Percentiles rank a stretch among this genome's conserved stretches.
Conservation (phyloP, 352 stramenopile species). For the Globisporangium lucens region DNA sequence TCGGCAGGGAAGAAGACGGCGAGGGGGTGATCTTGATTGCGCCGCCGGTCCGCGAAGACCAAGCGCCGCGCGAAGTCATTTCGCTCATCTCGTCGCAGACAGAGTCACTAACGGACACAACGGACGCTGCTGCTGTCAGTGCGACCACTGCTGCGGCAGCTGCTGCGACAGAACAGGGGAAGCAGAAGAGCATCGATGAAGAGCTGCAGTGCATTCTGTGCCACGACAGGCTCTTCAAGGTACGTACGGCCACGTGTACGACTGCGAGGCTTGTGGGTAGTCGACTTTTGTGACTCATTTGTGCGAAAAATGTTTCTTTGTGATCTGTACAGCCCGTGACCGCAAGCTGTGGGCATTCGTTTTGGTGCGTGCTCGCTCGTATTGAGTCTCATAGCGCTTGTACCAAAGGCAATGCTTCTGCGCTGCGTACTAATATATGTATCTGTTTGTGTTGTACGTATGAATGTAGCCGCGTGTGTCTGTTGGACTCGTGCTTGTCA, state of each 20-base stretch:
- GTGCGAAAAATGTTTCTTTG: background rate
- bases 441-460: background rate
- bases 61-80: background rate
- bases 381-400: background rate
- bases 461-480: conserved; percentile 36
- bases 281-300: no score
- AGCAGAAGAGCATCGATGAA: conserved; percentile 9
- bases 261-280: no score
- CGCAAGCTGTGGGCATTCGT: conserved; percentile 45
- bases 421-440: background rate
- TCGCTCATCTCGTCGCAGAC: background rate
- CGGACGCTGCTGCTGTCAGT: background rate
- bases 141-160: background rate
- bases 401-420: background rate
- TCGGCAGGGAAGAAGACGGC: background rate
- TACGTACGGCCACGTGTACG: conserved; percentile 8
- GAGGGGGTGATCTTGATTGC: background rate
- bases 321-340: conserved; percentile 32
- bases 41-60: background rate
- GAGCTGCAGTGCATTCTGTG: conserved; percentile 61
- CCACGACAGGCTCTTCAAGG: conserved; percentile 52
- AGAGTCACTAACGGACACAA: background rate
- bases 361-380: conserved; percentile 30
- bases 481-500: conserved; percentile 47
- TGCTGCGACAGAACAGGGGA: background rate